Evolutionary conservation across 2,329 filamentous ascomycete genomes (phyloP), one percentile per base, ranked within the genome.

Genomic region (Pseudopithomyces chartarum): DNA sequence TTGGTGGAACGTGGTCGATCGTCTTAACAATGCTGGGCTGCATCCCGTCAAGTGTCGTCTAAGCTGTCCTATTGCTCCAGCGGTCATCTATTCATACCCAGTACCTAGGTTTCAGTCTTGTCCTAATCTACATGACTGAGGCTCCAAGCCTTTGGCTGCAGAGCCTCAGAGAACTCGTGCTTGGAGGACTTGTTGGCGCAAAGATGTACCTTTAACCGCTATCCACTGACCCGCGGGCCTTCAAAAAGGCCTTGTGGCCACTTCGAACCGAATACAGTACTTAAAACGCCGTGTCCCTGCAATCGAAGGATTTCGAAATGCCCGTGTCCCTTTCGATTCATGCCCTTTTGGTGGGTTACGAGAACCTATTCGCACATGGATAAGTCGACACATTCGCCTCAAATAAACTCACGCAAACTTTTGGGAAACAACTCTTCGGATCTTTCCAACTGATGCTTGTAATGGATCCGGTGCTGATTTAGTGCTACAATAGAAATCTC

Each of bases 121-220:
- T 34, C 13, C 29, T 43, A 56, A 43, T 56, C 49, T 58, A 56
- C 38, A 6, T 49, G 32, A 26, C n/a, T 54, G 51, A 52, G 46
- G 23, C 52, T 56, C 34, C 45, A 56, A 59, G 55, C 45, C 34
- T 23, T 45, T 50, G 38, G 57, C 15, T 34, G 50, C 26, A 33
- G 33, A 56, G 33, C 23, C 49, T 45, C 49, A 56, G 52, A 38
- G 36, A 42, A 50, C 40, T 22, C 20, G 39, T 43, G 38, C 49
- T 54, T 58, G 50, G 40, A 19, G 15, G 29, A 45, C 58, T 55
- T 52, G 49, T 51, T 48, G 19, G 55, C 59, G 55, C 46, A 59
- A 52, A 54, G 53, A 57, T 57, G 32, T 43, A 52, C 57, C 49
- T 64, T 64, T 64, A 64, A 15, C 61, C 61, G 61, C 22, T 32